Conservation (phyloP, 2,329 filamentous ascomycete genomes). For the Cytospora piceae region DNA sequence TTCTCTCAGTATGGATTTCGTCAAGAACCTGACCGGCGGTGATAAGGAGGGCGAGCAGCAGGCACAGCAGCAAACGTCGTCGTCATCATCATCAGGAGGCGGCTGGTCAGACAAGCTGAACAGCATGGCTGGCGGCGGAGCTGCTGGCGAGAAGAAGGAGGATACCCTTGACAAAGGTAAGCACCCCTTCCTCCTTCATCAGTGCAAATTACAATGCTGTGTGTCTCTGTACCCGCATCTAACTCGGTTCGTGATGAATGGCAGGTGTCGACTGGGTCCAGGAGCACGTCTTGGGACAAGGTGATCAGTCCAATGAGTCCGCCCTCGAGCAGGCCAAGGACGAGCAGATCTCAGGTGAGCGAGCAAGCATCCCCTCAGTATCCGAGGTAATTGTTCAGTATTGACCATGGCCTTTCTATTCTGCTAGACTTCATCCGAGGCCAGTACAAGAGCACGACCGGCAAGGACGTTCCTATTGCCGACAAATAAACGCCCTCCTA, state of each 20-base stretch:
- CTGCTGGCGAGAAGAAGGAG: constrained; percentile 78
- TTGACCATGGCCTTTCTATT: neutral
- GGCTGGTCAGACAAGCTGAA: constrained; percentile 74
- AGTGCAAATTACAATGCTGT: neutral
- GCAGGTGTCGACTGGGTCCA: constrained; percentile 78
- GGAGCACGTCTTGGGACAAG: constrained; percentile 72
- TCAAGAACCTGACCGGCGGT: constrained; percentile 55
- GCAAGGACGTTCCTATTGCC: constrained; percentile 69
- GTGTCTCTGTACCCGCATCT: neutral
- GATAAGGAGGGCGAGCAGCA: constrained; percentile 40
- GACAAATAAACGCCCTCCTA: constrained; percentile 59
- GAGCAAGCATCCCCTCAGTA: neutral
- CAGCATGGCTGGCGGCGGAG: constrained; percentile 70
- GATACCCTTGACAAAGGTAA: constrained; percentile 81
- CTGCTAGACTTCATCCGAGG: constrained; percentile 64
- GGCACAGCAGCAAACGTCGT: constrained; percentile 34
- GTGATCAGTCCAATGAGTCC: constrained; percentile 71
- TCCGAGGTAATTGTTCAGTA: neutral
- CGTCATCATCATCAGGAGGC: constrained; percentile 43
- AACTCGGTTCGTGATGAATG: constrained; percentile 15
- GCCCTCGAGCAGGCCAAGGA: constrained; percentile 84
- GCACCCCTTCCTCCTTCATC: neutral
- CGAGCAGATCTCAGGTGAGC: constrained; percentile 60
- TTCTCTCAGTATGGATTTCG: constrained; percentile 53
- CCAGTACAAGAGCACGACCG: constrained; percentile 71